Evolutionary conservation across 345 rosid species (phyloP).

Genomic region (Excoecaria cochinchinensis): DNA sequence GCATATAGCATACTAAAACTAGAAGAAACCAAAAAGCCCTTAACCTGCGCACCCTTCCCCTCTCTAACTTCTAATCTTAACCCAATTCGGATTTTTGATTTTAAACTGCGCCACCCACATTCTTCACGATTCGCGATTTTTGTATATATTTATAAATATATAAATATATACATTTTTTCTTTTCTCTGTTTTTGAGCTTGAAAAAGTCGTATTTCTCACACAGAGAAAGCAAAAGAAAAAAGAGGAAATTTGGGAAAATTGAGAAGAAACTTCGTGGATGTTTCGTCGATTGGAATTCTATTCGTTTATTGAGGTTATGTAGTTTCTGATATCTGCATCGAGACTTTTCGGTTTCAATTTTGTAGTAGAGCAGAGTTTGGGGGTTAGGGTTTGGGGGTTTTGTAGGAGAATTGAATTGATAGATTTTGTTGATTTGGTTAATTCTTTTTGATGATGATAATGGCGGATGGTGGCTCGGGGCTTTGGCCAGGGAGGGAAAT

Average conservation of each 20-base stretch:
- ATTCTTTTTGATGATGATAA: not conserved
- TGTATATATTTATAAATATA: not conserved
- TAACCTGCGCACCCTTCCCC: no score
- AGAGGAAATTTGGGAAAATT: not conserved
- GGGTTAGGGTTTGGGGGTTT: not conserved
- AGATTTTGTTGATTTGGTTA: not conserved
- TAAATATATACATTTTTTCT: not conserved
- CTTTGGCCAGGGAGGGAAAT: not conserved
- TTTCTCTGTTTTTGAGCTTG: not conserved
- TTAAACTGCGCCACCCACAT: conserved; percentile 7
- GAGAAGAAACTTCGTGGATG: not conserved
- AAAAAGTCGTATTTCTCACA: conserved; percentile 1
- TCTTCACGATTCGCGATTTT: not conserved
- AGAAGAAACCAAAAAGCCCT: not conserved
- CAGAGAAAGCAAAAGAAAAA: not conserved
- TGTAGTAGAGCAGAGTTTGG: not conserved
- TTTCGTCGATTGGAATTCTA: not conserved
- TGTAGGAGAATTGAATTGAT: not conserved
- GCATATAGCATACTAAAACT: no score
- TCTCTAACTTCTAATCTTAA: no score
- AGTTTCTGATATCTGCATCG: not conserved
- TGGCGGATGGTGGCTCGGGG: conserved; percentile 11
- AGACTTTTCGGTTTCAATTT: not conserved
- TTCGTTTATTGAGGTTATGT: not conserved
- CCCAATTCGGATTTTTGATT: not conserved